phyloP scores from a whole-genome alignment of 805 yeast species.

The Teunomyces aglyptinius region DNA sequence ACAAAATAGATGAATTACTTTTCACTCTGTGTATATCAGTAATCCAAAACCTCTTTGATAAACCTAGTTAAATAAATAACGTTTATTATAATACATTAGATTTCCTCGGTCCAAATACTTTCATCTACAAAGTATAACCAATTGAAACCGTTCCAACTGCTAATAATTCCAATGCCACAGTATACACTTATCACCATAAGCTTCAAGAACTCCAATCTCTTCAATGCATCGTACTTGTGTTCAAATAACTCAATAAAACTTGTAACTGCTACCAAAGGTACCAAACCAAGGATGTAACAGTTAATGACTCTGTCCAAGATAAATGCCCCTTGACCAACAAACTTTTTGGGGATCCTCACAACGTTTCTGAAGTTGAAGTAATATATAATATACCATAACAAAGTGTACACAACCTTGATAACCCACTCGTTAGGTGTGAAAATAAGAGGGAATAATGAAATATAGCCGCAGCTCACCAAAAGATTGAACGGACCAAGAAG shows the following conservation, averaged over 20 bases:
- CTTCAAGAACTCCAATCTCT: slow-evolving; percentile 67
- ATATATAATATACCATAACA: slow-evolving; percentile 81
- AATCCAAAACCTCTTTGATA: not conserved
- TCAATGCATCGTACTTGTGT: slow-evolving; percentile 49
- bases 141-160: slow-evolving; percentile 84
- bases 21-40: not conserved
- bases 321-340: slow-evolving; percentile 17
- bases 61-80: not conserved
- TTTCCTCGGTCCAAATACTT: slow-evolving; percentile 50
- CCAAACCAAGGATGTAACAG: slow-evolving; percentile 63
- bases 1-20: not conserved
- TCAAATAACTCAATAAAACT: slow-evolving; percentile 54
- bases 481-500: slow-evolving; percentile 69
- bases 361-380: slow-evolving; percentile 71
- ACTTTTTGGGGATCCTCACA: slow-evolving; percentile 50
- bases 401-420: slow-evolving; percentile 72
- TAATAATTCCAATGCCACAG: slow-evolving; percentile 79
- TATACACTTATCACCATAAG: slow-evolving; percentile 83
- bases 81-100: slow-evolving; percentile 4
- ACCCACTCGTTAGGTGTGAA: slow-evolving; percentile 78
- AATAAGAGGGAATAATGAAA: slow-evolving; percentile 83
- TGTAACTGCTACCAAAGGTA: slow-evolving; percentile 55
- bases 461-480: slow-evolving; percentile 76
- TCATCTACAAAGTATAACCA: slow-evolving; percentile 90
- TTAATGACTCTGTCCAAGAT: slow-evolving; percentile 69